Evolutionary conservation across 768 basidiomycete genomes (phyloP), one percentile per base, ranked within the genome.

Genomic region (Sporobolomyces pararoseus): DNA sequence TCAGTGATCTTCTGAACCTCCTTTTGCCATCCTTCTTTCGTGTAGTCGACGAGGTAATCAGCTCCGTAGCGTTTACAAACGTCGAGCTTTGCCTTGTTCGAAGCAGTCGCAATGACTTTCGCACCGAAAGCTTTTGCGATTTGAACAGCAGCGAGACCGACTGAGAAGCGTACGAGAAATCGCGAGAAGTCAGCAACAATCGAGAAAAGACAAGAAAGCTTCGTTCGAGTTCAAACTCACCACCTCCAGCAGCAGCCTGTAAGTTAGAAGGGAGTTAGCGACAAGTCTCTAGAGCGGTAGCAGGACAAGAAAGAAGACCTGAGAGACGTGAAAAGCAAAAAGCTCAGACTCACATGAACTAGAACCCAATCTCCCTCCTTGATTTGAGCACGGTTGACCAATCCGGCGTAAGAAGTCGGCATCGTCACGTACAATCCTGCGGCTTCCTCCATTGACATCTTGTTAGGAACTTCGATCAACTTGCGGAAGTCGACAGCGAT

Each of bases 41-140:
- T 53, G 78, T 99, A 99, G 78, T 97, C 85, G 14, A 99, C 81
- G 7, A 82, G 83, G 75, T 87, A 83, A 78, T 99, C 93, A 1
- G 92, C 96, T 12, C 90, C 93, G 61, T 84, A 81, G 29, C 82
- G 82, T 73, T 85, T 87, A 57, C 87, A 88, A 44, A 97, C 83
- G 32, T 89, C 86, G 10, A 95, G 82, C 79, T 99, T 99, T 21
- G 49, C 59, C 4, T 65, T 58, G 1, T 78, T 71, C 1, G 77
- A 78, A 27, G 90, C 91, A 0, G 93, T 94, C 0, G 92, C 96
- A 74, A 99, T 97, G 27, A 99, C 96, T 75, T 86, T 91, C 46
- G 90, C 94, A 31, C 93, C 95, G 54, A 96, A 83, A 12, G 84
- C 93, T 84, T 96, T 96, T 27, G 91, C 94, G 63, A 97, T 84